A percentile compares a stretch with the other conserved stretches of the same genome.
phyloP scores from a whole-genome alignment of 225 moss, liverwort and hornwort species.

The Pseudisothecium myosuroides region DNA sequence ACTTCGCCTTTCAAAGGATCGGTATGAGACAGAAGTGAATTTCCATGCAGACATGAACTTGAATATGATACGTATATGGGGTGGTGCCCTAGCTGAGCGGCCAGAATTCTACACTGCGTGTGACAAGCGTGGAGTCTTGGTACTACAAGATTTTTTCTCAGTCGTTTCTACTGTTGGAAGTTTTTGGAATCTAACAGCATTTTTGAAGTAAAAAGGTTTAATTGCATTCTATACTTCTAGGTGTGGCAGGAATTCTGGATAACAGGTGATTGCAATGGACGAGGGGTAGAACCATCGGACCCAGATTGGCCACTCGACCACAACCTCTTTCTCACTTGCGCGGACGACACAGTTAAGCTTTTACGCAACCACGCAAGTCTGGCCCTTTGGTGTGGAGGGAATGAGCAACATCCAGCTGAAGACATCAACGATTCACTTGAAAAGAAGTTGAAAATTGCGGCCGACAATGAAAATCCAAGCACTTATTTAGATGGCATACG shows the following conservation, averaged over 20 bases:
- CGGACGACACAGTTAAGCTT: slow-evolving; percentile 84
- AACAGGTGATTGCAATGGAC: slow-evolving; percentile 95
- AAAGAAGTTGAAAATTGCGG: slow-evolving; percentile 16
- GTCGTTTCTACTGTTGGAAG: background rate
- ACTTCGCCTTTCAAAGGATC: slow-evolving; percentile 74
- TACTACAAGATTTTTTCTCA: background rate
- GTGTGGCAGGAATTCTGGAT: slow-evolving; percentile 99
- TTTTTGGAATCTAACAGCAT: background rate
- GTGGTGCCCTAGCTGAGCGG: slow-evolving; percentile 86
- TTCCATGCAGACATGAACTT: slow-evolving; percentile 98
- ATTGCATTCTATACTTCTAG: slow-evolving; percentile 21
- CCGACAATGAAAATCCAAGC: slow-evolving; percentile 37
- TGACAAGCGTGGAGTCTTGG: slow-evolving; percentile 85
- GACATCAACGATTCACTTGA: slow-evolving; percentile 65
- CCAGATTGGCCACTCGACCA: slow-evolving; percentile 94
- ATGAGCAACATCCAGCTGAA: slow-evolving; percentile 75
- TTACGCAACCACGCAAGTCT: slow-evolving; percentile 89
- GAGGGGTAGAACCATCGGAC: slow-evolving; percentile 62
- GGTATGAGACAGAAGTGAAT: slow-evolving; percentile 78
- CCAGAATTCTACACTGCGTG: slow-evolving; percentile 82
- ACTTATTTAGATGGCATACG: slow-evolving; percentile 70
- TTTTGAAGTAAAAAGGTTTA: slow-evolving; percentile 8
- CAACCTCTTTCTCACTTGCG: slow-evolving; percentile 69
- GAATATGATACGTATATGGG: slow-evolving; percentile 97
- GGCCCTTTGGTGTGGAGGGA: slow-evolving; percentile 94